These are phyloP conservation scores for Chrysanthemum lavandulifolium DNA, from an alignment of 129 eudicot genomes.

Conservation along the genomic window DNA sequence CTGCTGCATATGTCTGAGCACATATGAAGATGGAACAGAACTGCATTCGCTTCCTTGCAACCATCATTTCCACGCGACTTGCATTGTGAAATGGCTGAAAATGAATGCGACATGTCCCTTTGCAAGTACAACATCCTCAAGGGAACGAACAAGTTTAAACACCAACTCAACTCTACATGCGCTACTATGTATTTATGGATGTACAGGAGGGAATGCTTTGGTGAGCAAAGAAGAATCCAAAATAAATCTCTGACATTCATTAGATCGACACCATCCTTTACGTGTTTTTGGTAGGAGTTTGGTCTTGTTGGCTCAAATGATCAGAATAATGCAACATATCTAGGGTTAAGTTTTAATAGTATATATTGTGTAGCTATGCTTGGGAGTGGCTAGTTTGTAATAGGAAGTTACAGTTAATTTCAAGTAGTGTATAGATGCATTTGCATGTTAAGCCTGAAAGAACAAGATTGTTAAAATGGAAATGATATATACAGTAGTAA, in stretches of 20 bases:
- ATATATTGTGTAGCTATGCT: constrained; percentile 10
- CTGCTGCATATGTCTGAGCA: constrained; percentile 82
- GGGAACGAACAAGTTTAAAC: constrained; percentile 66
- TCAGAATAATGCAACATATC: constrained; percentile 20
- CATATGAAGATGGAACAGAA: constrained; percentile 80
- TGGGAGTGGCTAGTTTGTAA: neutral
- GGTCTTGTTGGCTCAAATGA: constrained; percentile 25
- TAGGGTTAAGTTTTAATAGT: constrained; percentile 13
- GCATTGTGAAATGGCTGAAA: constrained; percentile 95
- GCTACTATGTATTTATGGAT: constrained; percentile 26
- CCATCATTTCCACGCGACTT: constrained; percentile 75
- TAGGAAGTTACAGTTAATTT: neutral
- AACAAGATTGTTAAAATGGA: too few relatives aligned
- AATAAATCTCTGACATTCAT: constrained; percentile 10
- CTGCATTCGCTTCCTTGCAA: constrained; percentile 83
- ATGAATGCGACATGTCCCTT: constrained; percentile 97
- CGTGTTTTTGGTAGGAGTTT: constrained; percentile 18
- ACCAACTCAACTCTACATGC: neutral
- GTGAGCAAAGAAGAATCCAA: constrained; percentile 7
- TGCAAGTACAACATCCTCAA: constrained; percentile 93
- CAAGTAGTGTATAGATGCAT: neutral
- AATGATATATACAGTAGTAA: too few relatives aligned
- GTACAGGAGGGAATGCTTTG: constrained; percentile 36
- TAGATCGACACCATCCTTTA: neutral
- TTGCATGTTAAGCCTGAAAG: too few relatives aligned